Evolutionary conservation across 805 yeast species (phyloP).

Genomic region (Saccharomycopsis microspora): DNA sequence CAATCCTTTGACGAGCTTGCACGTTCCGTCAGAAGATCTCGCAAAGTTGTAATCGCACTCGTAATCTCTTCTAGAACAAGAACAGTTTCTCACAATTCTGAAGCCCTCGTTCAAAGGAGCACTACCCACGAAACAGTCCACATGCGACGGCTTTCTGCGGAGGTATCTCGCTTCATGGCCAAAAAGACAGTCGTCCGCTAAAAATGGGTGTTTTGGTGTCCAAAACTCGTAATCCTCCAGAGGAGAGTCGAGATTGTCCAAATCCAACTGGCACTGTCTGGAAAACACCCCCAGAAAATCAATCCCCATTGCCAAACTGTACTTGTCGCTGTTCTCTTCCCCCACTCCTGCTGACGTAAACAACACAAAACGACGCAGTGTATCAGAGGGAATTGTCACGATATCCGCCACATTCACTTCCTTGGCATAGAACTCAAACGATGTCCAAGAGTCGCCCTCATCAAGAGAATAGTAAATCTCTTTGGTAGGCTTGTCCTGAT

Average conservation of each 20-base stretch:
- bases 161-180: conserved; percentile 58
- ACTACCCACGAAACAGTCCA: conserved; percentile 59
- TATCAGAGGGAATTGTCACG: conserved; percentile 86
- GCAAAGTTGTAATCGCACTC: conserved; percentile 89
- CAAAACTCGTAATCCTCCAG: conserved; percentile 48
- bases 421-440: conserved; percentile 47
- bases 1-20: conserved; percentile 70
- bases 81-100: conserved; percentile 52
- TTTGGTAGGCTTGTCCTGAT: conserved; percentile 47
- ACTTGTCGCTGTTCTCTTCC: conserved; percentile 3
- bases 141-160: conserved; percentile 43
- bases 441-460: conserved; percentile 70
- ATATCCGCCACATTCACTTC: conserved; percentile 54
- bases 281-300: conserved; percentile 44
- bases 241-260: conserved; percentile 27
- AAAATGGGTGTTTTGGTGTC: conserved; percentile 47
- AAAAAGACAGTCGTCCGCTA: conserved; percentile 45
- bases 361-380: conserved; percentile 67
- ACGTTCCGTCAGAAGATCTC: conserved; percentile 67
- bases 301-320: conserved; percentile 37
- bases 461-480: conserved; percentile 56
- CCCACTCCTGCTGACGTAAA: conserved; percentile 39
- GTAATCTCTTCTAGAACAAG: conserved; percentile 76
- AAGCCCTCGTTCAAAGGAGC: conserved; percentile 49
- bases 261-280: conserved; percentile 45